Base-by-base conservation (phyloP, 441 rosid species). In the Gossypium schwendimanii region DNA sequence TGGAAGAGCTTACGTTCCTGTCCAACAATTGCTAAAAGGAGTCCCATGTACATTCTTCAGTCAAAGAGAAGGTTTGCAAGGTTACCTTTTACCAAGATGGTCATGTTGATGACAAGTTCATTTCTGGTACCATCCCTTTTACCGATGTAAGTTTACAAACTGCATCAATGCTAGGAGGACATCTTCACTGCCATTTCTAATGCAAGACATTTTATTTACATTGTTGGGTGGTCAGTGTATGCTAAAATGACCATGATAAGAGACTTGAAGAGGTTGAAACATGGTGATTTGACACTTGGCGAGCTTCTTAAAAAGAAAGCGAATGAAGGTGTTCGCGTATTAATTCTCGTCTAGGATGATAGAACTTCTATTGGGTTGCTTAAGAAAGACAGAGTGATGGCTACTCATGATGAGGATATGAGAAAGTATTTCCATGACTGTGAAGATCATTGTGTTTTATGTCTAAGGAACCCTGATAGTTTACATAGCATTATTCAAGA, bases 291-390 rank as follows among this genome's bases (percentile, higher is more conserved):
- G 44, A 72, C 72, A 12, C 72, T 82, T 3, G 83, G 85, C 3
- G 81, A 82, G 52, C 81, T 82, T 45, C 80, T 79, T 63, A 77
- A 45, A 57, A 79, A 18, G 79, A 82, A 82, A 66, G 83, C 81
- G 0, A 50, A 31, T 12, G 80, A 79, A 68, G 85, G 85, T 9
- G 81, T 79, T 26, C 23, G 18, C 0, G 80, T 77, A 17, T 58
- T 82, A 50, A 79, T 79, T 81, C 85, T 82, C 14, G 75, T 82
- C 54, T 82, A 81, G 83, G 83, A 82, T 20, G 85, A 82, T 61
- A 73, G 76, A 66, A 82, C 81, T 23, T 82, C 81, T 1, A 67
- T 72, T 7, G 12, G 11, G 23, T 82, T 49, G 39, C 39, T 33
- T 33, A 33, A 33, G 39, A 6, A 33, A 33, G 39, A 33, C 39